Conservation (phyloP, 2,329 filamentous ascomycete genomes). For the Penicillium occitanis region DNA sequence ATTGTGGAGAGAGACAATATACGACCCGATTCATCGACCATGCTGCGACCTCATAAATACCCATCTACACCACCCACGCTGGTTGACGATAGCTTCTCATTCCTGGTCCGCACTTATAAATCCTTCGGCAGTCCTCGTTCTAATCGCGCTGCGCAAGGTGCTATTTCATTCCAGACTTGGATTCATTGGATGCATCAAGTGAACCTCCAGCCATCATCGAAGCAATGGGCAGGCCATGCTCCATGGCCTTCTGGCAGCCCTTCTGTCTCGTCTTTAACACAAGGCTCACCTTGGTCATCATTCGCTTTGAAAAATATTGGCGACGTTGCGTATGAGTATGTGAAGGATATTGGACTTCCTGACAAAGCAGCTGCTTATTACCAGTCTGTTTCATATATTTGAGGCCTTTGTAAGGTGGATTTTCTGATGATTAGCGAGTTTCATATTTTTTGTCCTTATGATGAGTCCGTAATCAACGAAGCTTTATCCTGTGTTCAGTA, state of each 20-base stretch:
- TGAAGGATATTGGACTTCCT: constrained; percentile 4
- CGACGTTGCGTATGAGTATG: neutral
- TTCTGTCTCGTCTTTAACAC: neutral
- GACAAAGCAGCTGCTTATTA: neutral
- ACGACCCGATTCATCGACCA: neutral
- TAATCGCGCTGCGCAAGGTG: neutral
- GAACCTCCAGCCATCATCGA: neutral
- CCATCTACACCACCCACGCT: neutral
- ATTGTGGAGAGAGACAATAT: neutral
- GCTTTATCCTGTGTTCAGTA: neutral
- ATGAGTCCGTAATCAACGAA: neutral
- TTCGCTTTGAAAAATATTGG: too few species aligned
- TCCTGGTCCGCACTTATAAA: neutral
- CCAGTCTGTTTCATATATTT: neutral
- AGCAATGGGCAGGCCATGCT: neutral
- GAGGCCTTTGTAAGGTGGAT: neutral
- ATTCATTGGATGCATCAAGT: constrained; percentile 6
- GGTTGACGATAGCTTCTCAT: neutral
- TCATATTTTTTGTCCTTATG: neutral
- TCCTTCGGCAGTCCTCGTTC: neutral
- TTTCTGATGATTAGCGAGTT: neutral
- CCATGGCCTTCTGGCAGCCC: neutral
- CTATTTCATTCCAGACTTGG: constrained; percentile 12
- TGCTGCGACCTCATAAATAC: neutral
- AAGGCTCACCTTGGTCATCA: neutral